Base-by-base conservation (phyloP, 495 filamentous ascomycete species). In the Podospora sp. region DNA sequence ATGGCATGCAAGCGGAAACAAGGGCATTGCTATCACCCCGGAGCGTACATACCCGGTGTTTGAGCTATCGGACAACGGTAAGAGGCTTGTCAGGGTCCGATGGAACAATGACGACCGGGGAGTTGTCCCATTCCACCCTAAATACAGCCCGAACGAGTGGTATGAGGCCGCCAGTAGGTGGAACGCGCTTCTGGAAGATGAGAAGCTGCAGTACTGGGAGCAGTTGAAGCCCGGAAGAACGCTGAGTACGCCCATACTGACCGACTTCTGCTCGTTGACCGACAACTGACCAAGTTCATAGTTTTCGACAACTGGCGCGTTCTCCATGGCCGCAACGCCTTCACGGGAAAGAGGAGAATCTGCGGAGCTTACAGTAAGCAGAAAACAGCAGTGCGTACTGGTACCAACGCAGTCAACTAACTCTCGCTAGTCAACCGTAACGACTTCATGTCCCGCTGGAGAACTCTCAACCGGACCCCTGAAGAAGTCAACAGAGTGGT, bases 221-320 rank as follows among this genome's bases (percentile, higher is more conserved):
- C 90, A 96, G 71, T 79, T 98, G 55, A 72, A 86, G 67, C 94
- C 94, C 0, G 94, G 94, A 16, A 88, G 78, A 58, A 83, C 89
- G n/a, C 65, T 97, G 36, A 88, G 91, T 93, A 79, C 75, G 87
- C 79, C 2, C 24, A 24, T 18, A 27, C 22, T 26, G 0, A 16
- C 6, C 16, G 4, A 35, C 24, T 20, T 25, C 7, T 20, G 24
- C 8, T n/a, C 25, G 0, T 5, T n/a, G 33, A n/a, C 12, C 8
- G 22, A 6, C 65, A 21, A 33, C 68, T 66, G 50, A 66, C 60
- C 14, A 0, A 4, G 40, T 2, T 33, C 2, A 14, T n/a, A 92
- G 89, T 97, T 21, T 97, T 98, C 75, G 92, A 98, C 76, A 97
- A 98, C 73, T 97, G 93, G 93, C 85, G 94, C 66, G 92, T 96